phyloP scores from a whole-genome alignment of 169 alveolate species.

The Eimeria falciformis region DNA sequence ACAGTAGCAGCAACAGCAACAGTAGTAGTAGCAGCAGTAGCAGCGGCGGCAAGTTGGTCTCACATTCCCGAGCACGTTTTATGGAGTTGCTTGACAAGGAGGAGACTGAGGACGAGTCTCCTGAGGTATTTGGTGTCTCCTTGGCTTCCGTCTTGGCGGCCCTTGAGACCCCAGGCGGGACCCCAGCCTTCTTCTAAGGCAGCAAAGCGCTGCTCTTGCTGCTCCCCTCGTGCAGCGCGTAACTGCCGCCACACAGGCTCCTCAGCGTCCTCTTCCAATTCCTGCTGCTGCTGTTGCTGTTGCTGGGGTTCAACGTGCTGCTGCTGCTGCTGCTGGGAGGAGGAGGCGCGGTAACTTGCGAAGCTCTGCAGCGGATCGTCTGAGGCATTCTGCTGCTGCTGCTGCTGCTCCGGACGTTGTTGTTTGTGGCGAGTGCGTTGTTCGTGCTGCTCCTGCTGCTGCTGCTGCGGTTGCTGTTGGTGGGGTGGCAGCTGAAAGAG shows the following conservation, averaged over 20 bases:
- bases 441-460: neutral
- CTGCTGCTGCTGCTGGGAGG: neutral
- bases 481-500: slow-evolving; percentile 8
- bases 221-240: slow-evolving; percentile 10
- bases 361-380: neutral
- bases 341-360: neutral
- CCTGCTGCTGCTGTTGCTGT: slow-evolving; percentile 47
- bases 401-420: neutral
- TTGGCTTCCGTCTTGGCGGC: neutral
- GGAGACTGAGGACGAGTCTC: slow-evolving; percentile 24
- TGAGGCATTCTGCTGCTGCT: neutral
- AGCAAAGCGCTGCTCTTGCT: slow-evolving; percentile 41
- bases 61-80: neutral
- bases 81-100: neutral
- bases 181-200: slow-evolving; percentile 25
- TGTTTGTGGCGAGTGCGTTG: neutral
- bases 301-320: neutral
- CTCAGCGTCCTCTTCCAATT: neutral
- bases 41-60: no score
- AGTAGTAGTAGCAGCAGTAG: slow-evolving; percentile 21
- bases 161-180: neutral
- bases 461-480: neutral
- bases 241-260: slow-evolving; percentile 42
- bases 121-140: neutral
- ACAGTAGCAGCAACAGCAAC: neutral